Percentiles rank a stretch among this genome's conserved stretches.
phyloP scores from a whole-genome alignment of 768 basidiomycete species.

The Mycena galopus region DNA sequence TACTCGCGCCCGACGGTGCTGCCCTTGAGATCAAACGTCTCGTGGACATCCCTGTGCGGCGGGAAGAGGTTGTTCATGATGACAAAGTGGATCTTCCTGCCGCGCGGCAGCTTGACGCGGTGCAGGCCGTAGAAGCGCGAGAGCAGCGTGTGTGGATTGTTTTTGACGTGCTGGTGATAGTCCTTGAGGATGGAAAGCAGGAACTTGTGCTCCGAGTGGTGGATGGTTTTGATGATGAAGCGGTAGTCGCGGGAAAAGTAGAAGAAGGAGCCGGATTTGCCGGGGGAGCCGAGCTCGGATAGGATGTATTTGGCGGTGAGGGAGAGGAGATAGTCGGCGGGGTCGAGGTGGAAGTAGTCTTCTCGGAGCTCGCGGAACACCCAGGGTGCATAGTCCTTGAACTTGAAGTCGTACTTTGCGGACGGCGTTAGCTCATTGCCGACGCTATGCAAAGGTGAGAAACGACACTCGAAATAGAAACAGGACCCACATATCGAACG shows the following conservation, averaged over 20 bases:
- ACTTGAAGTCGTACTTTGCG: slow-evolving; percentile 99
- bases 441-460: slow-evolving; percentile 62
- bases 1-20: slow-evolving; percentile 92
- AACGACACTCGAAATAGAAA: slow-evolving; percentile 3
- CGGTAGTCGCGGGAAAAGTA: slow-evolving; percentile 99
- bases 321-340: slow-evolving; percentile 96
- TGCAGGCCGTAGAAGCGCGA: slow-evolving; percentile 98
- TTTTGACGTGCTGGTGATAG: slow-evolving; percentile 88
- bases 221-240: slow-evolving; percentile 99
- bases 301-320: slow-evolving; percentile 98
- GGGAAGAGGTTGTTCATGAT: slow-evolving; percentile 99
- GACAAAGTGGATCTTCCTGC: slow-evolving; percentile 97
- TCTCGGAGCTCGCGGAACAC: slow-evolving; percentile 97
- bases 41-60: slow-evolving; percentile 96
- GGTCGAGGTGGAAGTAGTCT: slow-evolving; percentile 94
- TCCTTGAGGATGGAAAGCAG: slow-evolving; percentile 84
- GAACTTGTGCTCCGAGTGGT: slow-evolving; percentile 94
- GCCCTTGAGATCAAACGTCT: slow-evolving; percentile 97
- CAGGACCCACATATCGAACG: slow-evolving; percentile 90
- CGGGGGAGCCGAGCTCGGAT: slow-evolving; percentile 96
- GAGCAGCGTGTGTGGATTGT: slow-evolving; percentile 93
- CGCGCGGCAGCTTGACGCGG: slow-evolving; percentile 94
- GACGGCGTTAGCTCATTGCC: slow-evolving; percentile 99
- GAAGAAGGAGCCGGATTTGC: slow-evolving; percentile 99
- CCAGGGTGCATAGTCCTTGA: slow-evolving; percentile 99